Evolutionary conservation across 78 protist species (phyloP), one percentile per base, ranked within the genome.

Genomic region (Salpingoeca rosetta): DNA sequence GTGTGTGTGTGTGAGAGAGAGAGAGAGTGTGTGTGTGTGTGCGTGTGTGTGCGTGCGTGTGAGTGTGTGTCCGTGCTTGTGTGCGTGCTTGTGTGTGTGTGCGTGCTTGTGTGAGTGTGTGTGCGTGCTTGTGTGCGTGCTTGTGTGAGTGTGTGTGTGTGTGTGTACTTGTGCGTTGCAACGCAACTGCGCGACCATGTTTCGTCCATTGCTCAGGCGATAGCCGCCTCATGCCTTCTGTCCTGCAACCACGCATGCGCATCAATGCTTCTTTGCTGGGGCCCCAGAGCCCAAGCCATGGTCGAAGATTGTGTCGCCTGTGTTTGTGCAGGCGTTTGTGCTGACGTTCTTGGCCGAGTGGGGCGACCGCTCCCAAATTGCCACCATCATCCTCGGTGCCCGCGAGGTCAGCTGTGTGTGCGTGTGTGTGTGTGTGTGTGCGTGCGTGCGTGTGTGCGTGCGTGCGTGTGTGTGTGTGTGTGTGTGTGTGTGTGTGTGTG

Each of bases 321-420:
- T 84, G 36, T 17, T 88, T 12, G 10, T 88, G 45, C 92, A 90
- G 43, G 80, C 92, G 17, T 94, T 94, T 81, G 51, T 77, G 38
- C 84, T 94, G 80, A 92, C 95, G 45, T 91, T 94, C 86, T 42
- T 94, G 27, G 95, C 95, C 76, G 97, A 94, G 88, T 91, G 93
- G 93, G 97, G 97, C 37, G 97, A 94, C 84, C 91, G 97, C 36
- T 90, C 93, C 28, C 97, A 94, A 91, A 82, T 91, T 40, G 24
- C 92, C 25, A 91, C 95, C 44, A 86, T 88, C 39, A 85, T 75
- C 82, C 86, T 89, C 17, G 94, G 85, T 11, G 90, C 94, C 2
- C 84, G 88, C 36, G 90, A 87, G 57, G 88, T 84, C 38, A 51
- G 39, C 28, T 73, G 11, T 73, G 77, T 10, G 11, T 10, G 77